Percentiles rank a stretch among this genome's conserved stretches.
Conservation (phyloP, 108 stramenopile genomes). For the Skeletonema grethae region DNA sequence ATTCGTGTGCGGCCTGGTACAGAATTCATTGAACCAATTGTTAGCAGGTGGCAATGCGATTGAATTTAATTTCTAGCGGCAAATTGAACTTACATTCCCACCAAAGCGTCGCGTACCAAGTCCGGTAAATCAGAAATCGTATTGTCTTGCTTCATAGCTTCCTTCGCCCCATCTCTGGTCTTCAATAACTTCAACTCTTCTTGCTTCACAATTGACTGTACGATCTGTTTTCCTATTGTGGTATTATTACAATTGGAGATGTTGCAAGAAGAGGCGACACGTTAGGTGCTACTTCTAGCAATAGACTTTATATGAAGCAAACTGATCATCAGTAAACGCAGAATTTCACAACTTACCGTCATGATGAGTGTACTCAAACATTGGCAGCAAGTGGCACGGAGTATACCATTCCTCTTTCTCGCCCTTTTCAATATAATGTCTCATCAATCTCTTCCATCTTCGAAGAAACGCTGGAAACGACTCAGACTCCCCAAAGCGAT, state of each 20-base stretch:
- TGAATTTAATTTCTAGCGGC: neutral
- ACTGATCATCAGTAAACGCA: neutral
- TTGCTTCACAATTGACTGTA: conserved; percentile 62
- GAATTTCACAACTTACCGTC: conserved; percentile 15
- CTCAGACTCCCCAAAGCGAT: conserved; percentile 57
- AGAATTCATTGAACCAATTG: neutral
- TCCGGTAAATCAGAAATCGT: conserved; percentile 43
- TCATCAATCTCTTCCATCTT: conserved; percentile 51
- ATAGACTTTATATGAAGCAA: neutral
- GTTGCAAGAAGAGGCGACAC: neutral
- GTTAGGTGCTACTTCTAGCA: neutral
- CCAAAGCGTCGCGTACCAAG: conserved; percentile 43
- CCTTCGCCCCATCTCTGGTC: conserved; percentile 39
- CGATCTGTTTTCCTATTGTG: conserved; percentile 30
- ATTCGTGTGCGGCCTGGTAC: conserved; percentile 30
- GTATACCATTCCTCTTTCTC: conserved; percentile 71
- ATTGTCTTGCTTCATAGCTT: conserved; percentile 22
- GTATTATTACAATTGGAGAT: neutral
- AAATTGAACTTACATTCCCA: conserved; percentile 31
- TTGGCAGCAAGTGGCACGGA: conserved; percentile 61
- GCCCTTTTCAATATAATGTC: conserved; percentile 51
- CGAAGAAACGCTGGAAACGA: conserved; percentile 52
- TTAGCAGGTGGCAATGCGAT: neutral
- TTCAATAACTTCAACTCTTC: conserved; percentile 61
- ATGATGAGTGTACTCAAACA: conserved; percentile 64